These are phyloP conservation scores for Hypomyces rosellus DNA, from an alignment of 2,329 filamentous ascomycete genomes.

Conservation along the genomic window DNA sequence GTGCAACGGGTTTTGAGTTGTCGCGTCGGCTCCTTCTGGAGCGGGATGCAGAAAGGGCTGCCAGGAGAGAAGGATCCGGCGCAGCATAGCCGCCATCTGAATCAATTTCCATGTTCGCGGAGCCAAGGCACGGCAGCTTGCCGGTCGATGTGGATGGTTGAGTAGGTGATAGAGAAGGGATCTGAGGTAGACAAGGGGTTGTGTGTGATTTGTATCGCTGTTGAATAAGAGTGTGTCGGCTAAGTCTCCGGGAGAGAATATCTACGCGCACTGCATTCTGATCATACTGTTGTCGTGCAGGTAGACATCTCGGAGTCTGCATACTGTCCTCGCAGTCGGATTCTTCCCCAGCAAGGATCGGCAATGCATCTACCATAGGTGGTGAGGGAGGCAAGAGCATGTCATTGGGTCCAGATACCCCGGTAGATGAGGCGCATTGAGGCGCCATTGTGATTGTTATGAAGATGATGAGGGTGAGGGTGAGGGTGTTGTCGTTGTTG, in stretches of 20 bases:
- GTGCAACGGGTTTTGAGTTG: no score
- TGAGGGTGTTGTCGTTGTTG: not conserved
- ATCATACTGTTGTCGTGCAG: not conserved
- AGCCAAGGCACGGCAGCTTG: no score
- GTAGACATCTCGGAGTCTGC: not conserved
- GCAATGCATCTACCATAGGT: constrained; percentile 1
- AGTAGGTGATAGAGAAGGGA: not conserved
- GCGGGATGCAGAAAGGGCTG: no score
- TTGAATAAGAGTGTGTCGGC: constrained; percentile 7
- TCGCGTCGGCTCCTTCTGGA: no score
- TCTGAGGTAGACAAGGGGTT: not conserved
- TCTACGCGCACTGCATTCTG: constrained; percentile 6
- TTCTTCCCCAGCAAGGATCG: constrained; percentile 1
- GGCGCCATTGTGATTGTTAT: constrained; percentile 2
- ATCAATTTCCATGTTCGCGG: not conserved
- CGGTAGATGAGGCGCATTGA: not conserved
- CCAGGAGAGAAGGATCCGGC: not conserved
- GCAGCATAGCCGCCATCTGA: not conserved
- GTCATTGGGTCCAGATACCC: not conserved
- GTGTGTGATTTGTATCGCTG: not conserved
- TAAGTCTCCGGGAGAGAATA: constrained; percentile 9
- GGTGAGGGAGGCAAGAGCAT: not conserved
- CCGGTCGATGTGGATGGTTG: not conserved
- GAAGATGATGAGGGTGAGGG: not conserved
- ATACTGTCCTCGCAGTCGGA: not conserved